Evolutionary conservation across 257 asterid genomes (phyloP).

Genomic region (Verbascum thapsus): DNA sequence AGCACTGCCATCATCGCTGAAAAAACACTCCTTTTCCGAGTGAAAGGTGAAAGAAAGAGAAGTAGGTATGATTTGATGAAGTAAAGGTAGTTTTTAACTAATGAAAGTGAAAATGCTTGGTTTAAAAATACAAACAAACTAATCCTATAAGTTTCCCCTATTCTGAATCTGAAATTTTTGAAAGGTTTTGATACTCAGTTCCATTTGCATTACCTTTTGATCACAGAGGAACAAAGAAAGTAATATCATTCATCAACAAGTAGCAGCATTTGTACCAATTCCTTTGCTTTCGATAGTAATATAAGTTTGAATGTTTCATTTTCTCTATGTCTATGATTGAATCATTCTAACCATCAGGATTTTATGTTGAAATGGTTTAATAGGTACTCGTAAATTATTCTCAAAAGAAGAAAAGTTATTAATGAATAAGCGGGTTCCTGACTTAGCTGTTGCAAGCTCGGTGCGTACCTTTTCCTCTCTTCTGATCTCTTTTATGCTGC

Average conservation of each 20-base stretch:
- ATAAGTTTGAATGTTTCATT: not conserved
- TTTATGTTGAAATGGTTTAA: conserved; percentile 24
- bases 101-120: no score
- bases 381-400: conserved; percentile 72
- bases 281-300: conserved; percentile 19
- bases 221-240: not conserved
- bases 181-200: not conserved
- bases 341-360: conserved; percentile 19
- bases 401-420: conserved; percentile 71
- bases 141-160: not conserved
- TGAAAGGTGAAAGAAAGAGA: no score
- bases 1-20: no score
- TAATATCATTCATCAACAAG: conserved; percentile 1
- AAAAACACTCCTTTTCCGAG: no score
- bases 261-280: not conserved
- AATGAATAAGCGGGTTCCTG: conserved; percentile 71
- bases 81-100: no score
- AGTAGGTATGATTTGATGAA: no score
- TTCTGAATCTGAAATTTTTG: not conserved
- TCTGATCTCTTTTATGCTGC: not conserved
- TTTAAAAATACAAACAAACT: no score
- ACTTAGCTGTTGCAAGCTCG: conserved; percentile 71
- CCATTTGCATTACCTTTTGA: not conserved
- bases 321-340: conserved; percentile 1
- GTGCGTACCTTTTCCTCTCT: conserved; percentile 47